Evolutionary conservation across 2,329 filamentous ascomycete species (phyloP).

Genomic region (Neopestalotiopsis sp.): DNA sequence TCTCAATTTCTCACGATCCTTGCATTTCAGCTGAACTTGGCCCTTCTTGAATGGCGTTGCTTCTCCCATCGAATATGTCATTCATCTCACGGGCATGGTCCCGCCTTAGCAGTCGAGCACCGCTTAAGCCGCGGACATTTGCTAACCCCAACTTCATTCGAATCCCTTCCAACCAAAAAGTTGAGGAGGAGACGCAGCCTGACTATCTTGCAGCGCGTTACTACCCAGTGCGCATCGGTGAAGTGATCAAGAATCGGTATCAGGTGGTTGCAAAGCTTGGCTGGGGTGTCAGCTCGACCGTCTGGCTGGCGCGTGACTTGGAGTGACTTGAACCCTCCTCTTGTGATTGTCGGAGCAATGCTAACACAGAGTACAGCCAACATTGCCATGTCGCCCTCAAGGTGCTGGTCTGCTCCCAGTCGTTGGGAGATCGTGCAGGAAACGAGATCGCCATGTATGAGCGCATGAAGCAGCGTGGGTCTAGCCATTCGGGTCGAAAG

Average conservation of each 20-base stretch:
- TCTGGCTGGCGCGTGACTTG: constrained; percentile 29
- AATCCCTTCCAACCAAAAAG: neutral
- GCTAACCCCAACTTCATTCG: neutral
- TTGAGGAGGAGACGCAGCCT: constrained; percentile 21
- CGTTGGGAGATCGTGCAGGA: neutral
- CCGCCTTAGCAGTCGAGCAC: neutral
- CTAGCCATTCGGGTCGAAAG: constrained; percentile 36
- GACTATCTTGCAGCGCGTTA: constrained; percentile 16
- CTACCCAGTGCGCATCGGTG: constrained; percentile 22
- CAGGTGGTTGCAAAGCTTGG: constrained; percentile 31
- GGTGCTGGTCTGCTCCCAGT: constrained; percentile 31
- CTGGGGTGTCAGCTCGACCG: constrained; percentile 27
- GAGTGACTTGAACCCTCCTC: constrained; percentile 13
- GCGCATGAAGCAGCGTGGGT: neutral
- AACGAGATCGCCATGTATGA: neutral
- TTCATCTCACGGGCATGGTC: neutral
- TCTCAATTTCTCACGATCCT: too few species aligned
- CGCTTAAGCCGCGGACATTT: constrained; percentile 1
- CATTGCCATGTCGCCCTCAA: constrained; percentile 41
- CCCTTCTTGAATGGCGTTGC: too few species aligned
- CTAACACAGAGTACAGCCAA: neutral
- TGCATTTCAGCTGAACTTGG: too few species aligned
- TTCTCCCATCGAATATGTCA: neutral
- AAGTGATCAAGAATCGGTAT: constrained; percentile 25
- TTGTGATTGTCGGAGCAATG: neutral